These are phyloP conservation scores for Ambrosiella cleistominuta DNA, from an alignment of 2,329 filamentous ascomycete species.

Conservation along the genomic window DNA sequence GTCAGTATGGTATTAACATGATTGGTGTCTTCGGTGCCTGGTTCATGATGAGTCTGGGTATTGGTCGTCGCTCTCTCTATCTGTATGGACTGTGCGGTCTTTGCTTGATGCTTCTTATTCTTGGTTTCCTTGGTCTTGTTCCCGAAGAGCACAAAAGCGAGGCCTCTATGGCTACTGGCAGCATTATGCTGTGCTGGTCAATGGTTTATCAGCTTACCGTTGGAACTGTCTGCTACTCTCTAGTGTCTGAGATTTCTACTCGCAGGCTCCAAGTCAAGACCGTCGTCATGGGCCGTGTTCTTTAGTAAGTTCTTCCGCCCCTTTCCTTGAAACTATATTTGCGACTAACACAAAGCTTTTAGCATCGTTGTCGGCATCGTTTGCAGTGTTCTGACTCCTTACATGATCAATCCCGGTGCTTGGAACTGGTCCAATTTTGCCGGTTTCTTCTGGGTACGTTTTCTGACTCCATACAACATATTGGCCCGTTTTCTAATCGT, in stretches of 20 bases:
- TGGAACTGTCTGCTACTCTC: conserved; percentile 75
- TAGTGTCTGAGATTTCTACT: conserved; percentile 71
- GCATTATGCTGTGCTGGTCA: conserved; percentile 70
- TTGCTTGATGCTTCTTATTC: conserved; percentile 59
- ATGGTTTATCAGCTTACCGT: conserved; percentile 74
- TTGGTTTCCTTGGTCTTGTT: conserved; percentile 69
- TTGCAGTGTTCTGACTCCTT: conserved; percentile 66
- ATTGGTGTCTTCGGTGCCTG: conserved; percentile 66
- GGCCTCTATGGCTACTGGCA: conserved; percentile 60
- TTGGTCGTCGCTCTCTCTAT: conserved; percentile 62
- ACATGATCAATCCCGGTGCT: conserved; percentile 75
- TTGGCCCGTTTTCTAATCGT: conserved; percentile 16
- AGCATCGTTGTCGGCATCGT: conserved; percentile 69
- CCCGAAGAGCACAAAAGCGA: conserved; percentile 38
- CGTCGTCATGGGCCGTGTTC: conserved; percentile 65
- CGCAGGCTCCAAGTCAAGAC: conserved; percentile 80
- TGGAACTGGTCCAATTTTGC: conserved; percentile 83
- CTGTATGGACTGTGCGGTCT: conserved; percentile 58
- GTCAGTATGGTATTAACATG: conserved; percentile 56
- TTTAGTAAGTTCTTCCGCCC: conserved; percentile 34
- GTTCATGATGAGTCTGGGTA: conserved; percentile 56
- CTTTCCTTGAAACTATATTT: background rate
- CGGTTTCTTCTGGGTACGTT: conserved; percentile 63
- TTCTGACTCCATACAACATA: background rate
- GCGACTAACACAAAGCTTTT: conserved; percentile 6